These are phyloP conservation scores for Collybia nuda DNA, from an alignment of 768 basidiomycete species.

Conservation along the genomic window DNA sequence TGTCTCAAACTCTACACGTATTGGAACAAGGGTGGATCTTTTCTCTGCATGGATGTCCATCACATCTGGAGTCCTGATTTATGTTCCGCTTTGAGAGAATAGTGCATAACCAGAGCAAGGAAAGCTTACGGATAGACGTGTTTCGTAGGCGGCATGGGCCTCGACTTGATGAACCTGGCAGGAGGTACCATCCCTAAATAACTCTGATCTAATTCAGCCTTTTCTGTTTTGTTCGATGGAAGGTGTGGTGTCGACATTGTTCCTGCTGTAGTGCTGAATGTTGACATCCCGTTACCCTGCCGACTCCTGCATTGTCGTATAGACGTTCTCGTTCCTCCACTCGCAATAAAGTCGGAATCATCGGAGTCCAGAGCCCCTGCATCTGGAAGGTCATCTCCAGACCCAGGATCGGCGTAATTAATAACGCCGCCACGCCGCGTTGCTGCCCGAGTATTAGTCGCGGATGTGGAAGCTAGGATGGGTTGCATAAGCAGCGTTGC, in stretches of 20 bases:
- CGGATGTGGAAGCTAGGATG: conserved; percentile 45
- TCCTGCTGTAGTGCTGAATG: conserved; percentile 55
- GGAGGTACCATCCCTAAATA: conserved; percentile 89
- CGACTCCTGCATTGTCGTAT: conserved; percentile 45
- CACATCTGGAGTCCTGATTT: conserved; percentile 56
- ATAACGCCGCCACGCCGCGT: conserved; percentile 68
- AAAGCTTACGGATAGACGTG: conserved; percentile 76
- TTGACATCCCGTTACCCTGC: conserved; percentile 47
- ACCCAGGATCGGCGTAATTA: conserved; percentile 87
- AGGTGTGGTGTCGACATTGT: conserved; percentile 37
- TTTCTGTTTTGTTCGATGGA: conserved; percentile 40
- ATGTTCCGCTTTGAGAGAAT: conserved; percentile 14
- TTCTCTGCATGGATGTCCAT: conserved; percentile 62
- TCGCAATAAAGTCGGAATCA: conserved; percentile 79
- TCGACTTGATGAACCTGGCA: conserved; percentile 67
- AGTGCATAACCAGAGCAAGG: neutral
- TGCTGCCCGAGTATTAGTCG: conserved; percentile 39
- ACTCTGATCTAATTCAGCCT: conserved; percentile 77
- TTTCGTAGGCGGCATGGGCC: conserved; percentile 52
- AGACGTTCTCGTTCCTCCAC: conserved; percentile 58
- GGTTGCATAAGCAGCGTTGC: conserved; percentile 91
- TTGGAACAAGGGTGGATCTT: conserved; percentile 70
- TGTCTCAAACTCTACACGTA: conserved; percentile 94
- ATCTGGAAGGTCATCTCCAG: conserved; percentile 79
- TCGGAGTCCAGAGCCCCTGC: conserved; percentile 82